phyloP scores from a whole-genome alignment of 192 early-diverging fungal genomes.

The Dispira parvispora region DNA sequence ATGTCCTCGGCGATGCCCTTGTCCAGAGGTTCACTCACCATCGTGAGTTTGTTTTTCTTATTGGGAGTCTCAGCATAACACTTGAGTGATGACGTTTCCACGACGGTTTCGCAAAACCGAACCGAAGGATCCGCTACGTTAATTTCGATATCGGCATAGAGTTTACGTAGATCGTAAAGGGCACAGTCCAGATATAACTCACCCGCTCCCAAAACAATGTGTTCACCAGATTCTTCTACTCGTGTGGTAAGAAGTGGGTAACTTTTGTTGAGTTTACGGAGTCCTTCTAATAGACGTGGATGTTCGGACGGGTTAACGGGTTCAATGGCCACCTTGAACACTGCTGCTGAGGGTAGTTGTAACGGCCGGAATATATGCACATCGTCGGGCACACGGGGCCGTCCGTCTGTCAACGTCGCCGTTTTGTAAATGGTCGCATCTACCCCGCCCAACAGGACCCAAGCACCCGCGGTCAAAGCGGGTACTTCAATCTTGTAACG shows the following conservation, averaged over 20 bases:
- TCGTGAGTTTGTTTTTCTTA: slow-evolving; percentile 92
- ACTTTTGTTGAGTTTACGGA: slow-evolving; percentile 89
- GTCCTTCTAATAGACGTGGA: slow-evolving; percentile 92
- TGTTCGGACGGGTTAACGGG: slow-evolving; percentile 95
- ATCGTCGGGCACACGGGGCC: slow-evolving; percentile 36
- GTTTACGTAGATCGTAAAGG: slow-evolving; percentile 79
- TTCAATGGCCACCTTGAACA: slow-evolving; percentile 91
- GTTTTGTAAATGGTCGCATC: slow-evolving; percentile 87
- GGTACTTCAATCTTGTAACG: slow-evolving; percentile 62
- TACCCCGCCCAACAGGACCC: slow-evolving; percentile 85
- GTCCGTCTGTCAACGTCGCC: slow-evolving; percentile 71
- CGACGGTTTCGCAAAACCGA: slow-evolving; percentile 86
- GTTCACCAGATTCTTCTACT: slow-evolving; percentile 96
- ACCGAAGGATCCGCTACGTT: slow-evolving; percentile 98
- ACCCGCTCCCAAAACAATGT: slow-evolving; percentile 84
- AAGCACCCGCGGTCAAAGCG: slow-evolving; percentile 64
- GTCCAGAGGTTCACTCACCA: slow-evolving; percentile 90
- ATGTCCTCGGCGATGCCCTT: slow-evolving; percentile 85
- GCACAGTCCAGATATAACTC: slow-evolving; percentile 95
- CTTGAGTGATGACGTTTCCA: slow-evolving; percentile 83
- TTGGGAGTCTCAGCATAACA: slow-evolving; percentile 98
- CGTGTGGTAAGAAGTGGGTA: slow-evolving; percentile 80
- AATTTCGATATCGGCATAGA: slow-evolving; percentile 94
- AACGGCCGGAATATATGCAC: slow-evolving; percentile 73
- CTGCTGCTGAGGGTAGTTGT: slow-evolving; percentile 60